Evolutionary conservation across 2,329 filamentous ascomycete genomes (phyloP), one percentile per base, ranked within the genome.

Genomic region (Botrytis aclada): DNA sequence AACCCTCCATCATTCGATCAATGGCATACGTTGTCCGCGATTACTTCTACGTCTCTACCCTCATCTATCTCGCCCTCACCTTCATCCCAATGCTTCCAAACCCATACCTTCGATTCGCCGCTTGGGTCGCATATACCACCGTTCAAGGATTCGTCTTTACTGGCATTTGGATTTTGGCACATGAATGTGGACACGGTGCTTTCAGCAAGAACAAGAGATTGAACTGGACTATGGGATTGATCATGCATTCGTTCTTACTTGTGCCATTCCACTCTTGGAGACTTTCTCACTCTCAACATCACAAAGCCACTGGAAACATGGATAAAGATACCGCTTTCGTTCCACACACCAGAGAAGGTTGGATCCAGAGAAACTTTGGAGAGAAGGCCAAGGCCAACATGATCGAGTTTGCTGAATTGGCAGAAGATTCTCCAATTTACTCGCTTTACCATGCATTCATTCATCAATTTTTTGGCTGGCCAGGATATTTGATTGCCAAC

Each of bases 211-310:
- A 87, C 80, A 83, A 83, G 66, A 82, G 77, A 64, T 79, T 92
- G 76, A 93, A 93, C 80, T 87, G 90, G 79, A 81, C 86, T 32
- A 84, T 90, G 75, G 91, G 91, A 72, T 90, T 90, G 84, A 82
- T 87, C 72, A 82, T 89, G 61, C 91, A 93, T 84, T 91, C 89
- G 8, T 85, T 87, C 76, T 84, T 93, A 54, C 81, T 91, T 74
- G 90, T 91, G 3, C 91, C 91, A 5, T 93, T 90, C 83, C 92
- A 92, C 83, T 89, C 88, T 66, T 93, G 91, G 91, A 89, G 91
- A 83, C 89, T 89, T 80, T 90, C 87, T 45, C 91, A 93, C 81
- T 86, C 87, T 74, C 87, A 90, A 69, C 91, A 93, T 82, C 91
- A 93, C 83, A 87, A 87, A 76, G 90, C 88, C 82, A 89, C 88